Evolutionary conservation across 148 eudicot species (phyloP).

Genomic region (Dysphania ambrosioides): DNA sequence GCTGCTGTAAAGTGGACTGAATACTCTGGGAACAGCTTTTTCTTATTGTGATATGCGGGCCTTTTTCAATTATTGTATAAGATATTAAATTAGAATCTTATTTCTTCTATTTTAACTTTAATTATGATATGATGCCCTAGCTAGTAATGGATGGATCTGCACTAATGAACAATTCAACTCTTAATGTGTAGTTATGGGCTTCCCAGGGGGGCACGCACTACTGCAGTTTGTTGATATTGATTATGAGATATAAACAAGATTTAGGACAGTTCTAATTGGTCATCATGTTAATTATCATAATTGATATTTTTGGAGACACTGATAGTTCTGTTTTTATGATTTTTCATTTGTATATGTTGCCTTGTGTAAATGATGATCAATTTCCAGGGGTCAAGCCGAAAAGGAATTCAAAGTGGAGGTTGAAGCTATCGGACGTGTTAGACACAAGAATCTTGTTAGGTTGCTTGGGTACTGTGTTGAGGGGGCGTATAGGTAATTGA

Average conservation of each 20-base stretch:
- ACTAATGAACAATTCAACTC: constrained; percentile 14
- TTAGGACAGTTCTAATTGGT: background rate
- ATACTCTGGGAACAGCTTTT: constrained; percentile 25
- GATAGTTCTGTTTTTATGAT: background rate
- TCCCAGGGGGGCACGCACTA: constrained; percentile 22
- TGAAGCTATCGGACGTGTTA: constrained; percentile 91
- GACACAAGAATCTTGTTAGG: constrained; percentile 92
- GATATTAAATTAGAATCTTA: constrained; percentile 26
- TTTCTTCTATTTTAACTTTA: constrained; percentile 27
- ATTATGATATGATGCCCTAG: constrained; percentile 27
- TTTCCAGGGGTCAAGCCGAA: constrained; percentile 92
- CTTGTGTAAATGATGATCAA: constrained; percentile 20
- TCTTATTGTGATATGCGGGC: no score
- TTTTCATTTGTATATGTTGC: background rate
- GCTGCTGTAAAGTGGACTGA: constrained; percentile 42
- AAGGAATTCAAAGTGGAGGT: constrained; percentile 95
- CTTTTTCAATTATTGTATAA: constrained; percentile 31
- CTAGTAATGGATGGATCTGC: constrained; percentile 22
- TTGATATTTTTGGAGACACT: background rate
- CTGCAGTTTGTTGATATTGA: constrained; percentile 3
- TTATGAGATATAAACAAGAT: constrained; percentile 1
- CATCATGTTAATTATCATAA: background rate
- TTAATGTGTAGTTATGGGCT: constrained; percentile 21
- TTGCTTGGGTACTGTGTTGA: constrained; percentile 94
- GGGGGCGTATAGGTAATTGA: constrained; percentile 78